Evolutionary conservation across 768 basidiomycete species (phyloP).

Genomic region (Lactifluus hygrophoroides): DNA sequence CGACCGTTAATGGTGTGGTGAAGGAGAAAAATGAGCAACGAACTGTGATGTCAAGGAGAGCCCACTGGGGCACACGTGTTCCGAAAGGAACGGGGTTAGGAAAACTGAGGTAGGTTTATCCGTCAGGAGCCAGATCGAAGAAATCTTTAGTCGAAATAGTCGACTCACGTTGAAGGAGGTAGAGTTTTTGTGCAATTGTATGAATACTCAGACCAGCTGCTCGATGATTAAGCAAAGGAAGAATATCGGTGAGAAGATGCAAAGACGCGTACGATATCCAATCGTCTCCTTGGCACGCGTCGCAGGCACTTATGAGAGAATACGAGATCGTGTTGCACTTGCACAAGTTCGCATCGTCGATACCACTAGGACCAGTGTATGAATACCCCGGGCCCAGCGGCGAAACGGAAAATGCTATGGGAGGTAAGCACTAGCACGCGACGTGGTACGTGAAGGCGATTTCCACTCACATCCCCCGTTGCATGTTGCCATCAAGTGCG

Average conservation of each 20-base stretch:
- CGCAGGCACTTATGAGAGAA: slow-evolving; percentile 13
- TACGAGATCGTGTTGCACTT: slow-evolving; percentile 8
- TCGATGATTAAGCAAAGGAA: neutral
- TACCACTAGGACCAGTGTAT: neutral
- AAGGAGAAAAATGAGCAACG: neutral
- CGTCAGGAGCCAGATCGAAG: neutral
- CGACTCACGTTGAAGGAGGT: slow-evolving; percentile 2
- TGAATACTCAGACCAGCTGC: neutral
- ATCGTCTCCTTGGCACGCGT: neutral
- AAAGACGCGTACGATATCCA: neutral
- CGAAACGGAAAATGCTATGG: slow-evolving; percentile 1
- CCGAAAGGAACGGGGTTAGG: slow-evolving; percentile 2
- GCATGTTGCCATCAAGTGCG: slow-evolving; percentile 5
- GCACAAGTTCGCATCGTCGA: neutral
- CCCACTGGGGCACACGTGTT: slow-evolving; percentile 3
- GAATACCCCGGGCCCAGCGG: neutral
- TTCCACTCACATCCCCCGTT: slow-evolving; percentile 2
- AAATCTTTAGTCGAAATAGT: too few relatives aligned
- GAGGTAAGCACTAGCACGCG: neutral
- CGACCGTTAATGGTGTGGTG: neutral
- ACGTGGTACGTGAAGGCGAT: neutral
- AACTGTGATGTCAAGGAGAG: slow-evolving; percentile 3
- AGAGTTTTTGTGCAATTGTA: neutral
- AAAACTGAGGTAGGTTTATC: neutral
- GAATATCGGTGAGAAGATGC: neutral